Percentiles rank a stretch among this genome's conserved stretches.
Evolutionary conservation across 176 grass and related monocot species (phyloP).

Genomic region (Triticum dicoccoides): DNA sequence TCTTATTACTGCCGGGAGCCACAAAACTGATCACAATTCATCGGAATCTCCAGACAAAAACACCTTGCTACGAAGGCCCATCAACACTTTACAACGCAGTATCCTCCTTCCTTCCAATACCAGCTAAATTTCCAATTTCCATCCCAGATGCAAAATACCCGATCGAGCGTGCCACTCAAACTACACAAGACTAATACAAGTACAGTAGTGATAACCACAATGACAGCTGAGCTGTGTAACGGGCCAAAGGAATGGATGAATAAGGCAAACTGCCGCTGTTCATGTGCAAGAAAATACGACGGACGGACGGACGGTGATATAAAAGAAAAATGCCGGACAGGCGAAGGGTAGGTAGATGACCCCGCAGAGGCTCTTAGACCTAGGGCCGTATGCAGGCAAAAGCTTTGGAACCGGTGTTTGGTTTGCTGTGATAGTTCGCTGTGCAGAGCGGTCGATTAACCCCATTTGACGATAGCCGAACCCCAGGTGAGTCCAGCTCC

Average conservation of each 20-base stretch:
- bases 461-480: conserved; percentile 77
- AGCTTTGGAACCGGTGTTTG: conserved; percentile 11
- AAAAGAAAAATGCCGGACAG: conserved; percentile 18
- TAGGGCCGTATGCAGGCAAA: conserved; percentile 15
- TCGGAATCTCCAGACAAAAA: not conserved
- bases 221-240: conserved; percentile 22
- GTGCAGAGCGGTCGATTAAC: not conserved
- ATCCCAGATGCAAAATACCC: conserved; percentile 23
- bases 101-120: conserved; percentile 9
- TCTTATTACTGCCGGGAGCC: conserved; percentile 24
- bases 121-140: conserved; percentile 17
- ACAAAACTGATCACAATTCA: conserved; percentile 11
- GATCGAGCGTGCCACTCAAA: conserved; percentile 24
- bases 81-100: conserved; percentile 42
- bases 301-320: no score
- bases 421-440: not conserved
- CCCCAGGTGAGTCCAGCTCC: conserved; percentile 98
- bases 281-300: conserved; percentile 32
- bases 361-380: not conserved
- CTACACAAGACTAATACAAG: conserved; percentile 26
- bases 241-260: conserved; percentile 36
- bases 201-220: not conserved
- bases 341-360: conserved; percentile 25
- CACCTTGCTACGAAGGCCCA: not conserved
- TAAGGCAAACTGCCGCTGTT: conserved; percentile 15